Percentiles rank a stretch among this genome's conserved stretches.
Evolutionary conservation across 2,329 filamentous ascomycete genomes (phyloP).

Genomic region (Rachicladosporium sp.): DNA sequence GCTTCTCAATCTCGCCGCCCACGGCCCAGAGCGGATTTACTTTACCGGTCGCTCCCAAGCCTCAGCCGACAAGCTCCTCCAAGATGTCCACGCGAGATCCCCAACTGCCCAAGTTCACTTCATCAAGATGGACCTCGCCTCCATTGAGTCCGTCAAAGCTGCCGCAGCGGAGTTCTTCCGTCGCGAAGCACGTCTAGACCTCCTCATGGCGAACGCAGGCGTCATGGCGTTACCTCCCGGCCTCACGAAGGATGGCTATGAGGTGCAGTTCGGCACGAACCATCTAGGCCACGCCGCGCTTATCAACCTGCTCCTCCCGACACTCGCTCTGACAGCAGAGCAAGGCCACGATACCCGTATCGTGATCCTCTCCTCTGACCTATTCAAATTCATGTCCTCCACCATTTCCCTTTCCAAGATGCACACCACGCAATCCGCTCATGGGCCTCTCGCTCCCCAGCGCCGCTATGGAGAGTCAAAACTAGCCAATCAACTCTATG

Average conservation of each 20-base stretch:
- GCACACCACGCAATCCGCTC: constrained; percentile 10
- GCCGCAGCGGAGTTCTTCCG: constrained; percentile 12
- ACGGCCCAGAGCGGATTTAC: constrained; percentile 42
- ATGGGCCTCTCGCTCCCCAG: constrained; percentile 8
- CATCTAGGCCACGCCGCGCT: constrained; percentile 24
- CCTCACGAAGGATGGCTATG: constrained; percentile 20
- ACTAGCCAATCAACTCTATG: constrained; percentile 36
- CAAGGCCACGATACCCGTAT: constrained; percentile 16
- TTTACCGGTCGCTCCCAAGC: constrained; percentile 37
- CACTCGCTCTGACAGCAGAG: constrained; percentile 14
- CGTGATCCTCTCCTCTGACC: constrained; percentile 19
- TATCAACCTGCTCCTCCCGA: constrained; percentile 18
- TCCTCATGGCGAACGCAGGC: constrained; percentile 21
- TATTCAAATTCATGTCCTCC: constrained; percentile 11
- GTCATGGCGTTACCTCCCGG: constrained; percentile 16
- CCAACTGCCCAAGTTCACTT: constrained; percentile 20
- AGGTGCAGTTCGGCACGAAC: constrained; percentile 24
- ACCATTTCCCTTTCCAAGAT: constrained; percentile 17
- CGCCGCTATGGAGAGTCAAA: constrained; percentile 35
- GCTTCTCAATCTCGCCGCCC: constrained; percentile 36
- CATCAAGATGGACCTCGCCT: constrained; percentile 18
- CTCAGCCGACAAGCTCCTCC: constrained; percentile 32
- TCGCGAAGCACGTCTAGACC: constrained; percentile 15
- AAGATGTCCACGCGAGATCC: constrained; percentile 20
- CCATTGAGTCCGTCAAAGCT: constrained; percentile 11